These are phyloP conservation scores for Zychaea mexicana DNA, from an alignment of 371 early-diverging fungal genomes.

Conservation along the genomic window DNA sequence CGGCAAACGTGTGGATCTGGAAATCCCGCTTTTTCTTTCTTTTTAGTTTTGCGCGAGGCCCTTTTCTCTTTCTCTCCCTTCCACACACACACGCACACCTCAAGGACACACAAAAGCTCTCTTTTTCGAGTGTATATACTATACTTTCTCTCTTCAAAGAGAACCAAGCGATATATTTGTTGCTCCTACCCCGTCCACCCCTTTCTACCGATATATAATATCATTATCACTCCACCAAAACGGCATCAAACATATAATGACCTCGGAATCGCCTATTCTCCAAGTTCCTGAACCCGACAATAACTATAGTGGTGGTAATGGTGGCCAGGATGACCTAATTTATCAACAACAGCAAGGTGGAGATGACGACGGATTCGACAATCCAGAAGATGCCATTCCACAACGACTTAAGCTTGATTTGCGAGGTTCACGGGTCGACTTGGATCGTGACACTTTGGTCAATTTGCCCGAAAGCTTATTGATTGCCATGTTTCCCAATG, in stretches of 20 bases:
- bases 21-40: no score
- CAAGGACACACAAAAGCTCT: no score
- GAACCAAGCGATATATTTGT: no score
- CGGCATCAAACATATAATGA: conserved; percentile 27
- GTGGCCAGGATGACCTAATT: conserved; percentile 28
- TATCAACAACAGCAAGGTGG: conserved; percentile 34
- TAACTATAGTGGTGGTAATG: conserved; percentile 8
- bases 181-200: no score
- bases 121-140: no score
- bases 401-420: conserved; percentile 67
- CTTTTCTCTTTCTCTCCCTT: no score
- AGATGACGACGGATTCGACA: conserved; percentile 37
- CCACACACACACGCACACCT: no score
- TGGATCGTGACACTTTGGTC: conserved; percentile 74
- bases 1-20: no score
- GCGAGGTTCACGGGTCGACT: conserved; percentile 70
- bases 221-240: no score
- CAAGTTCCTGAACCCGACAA: conserved; percentile 42
- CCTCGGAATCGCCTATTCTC: conserved; percentile 45
- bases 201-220: no score
- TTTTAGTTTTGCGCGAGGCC: no score
- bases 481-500: conserved; percentile 86
- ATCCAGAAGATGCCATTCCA: conserved; percentile 51
- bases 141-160: no score
- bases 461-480: conserved; percentile 78